Evolutionary conservation across 192 early-diverging fungal genomes (phyloP), one percentile per base, ranked within the genome.

Genomic region (Entomortierella lignicola): DNA sequence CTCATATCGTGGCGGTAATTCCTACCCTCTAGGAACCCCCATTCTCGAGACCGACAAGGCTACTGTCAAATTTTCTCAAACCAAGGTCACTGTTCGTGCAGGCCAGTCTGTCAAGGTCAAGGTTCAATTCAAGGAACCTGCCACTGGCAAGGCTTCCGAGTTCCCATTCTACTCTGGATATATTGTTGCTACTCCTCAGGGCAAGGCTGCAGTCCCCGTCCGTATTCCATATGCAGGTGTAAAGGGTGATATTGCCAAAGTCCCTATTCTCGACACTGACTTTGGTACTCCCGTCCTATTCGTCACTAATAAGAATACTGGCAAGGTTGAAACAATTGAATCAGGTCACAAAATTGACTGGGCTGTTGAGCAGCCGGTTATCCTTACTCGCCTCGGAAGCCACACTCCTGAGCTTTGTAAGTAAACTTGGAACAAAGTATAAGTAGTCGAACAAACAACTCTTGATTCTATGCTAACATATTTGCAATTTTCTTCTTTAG

Each of bases 151-250:
- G 47, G 39, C 61, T 3, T 29, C 55, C 7, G 60, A 70, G 54
- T 81, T 81, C 21, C 75, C 82, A 27, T 77, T 89, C 50, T 89
- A 86, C 69, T 84, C 81, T 32, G 87, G 87, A 8, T 86, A 75
- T 34, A 71, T 89, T 52, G 68, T 75, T 29, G 69, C 85, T 20
- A 60, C 63, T 26, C 79, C 72, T 47, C 63, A 51, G 30, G 66
- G 55, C 31, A 70, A 59, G 57, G 62, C 29, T 18, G 29, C 61
- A 23, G 42, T 79, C 56, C 57, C 75, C 18, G 67, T 79, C 34
- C 75, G 63, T 34, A 60, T 77, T 20, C 67, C 73, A 6, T 82
- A 82, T 41, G 54, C 70, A 7, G 81, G 81, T 47, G 11, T 82
- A 8, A 82, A 82, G 63, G 81, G 81, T 29, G 61, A 79, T 62